Evolutionary conservation across 2,329 filamentous ascomycete species (phyloP).

Genomic region (Fusarium hostae): DNA sequence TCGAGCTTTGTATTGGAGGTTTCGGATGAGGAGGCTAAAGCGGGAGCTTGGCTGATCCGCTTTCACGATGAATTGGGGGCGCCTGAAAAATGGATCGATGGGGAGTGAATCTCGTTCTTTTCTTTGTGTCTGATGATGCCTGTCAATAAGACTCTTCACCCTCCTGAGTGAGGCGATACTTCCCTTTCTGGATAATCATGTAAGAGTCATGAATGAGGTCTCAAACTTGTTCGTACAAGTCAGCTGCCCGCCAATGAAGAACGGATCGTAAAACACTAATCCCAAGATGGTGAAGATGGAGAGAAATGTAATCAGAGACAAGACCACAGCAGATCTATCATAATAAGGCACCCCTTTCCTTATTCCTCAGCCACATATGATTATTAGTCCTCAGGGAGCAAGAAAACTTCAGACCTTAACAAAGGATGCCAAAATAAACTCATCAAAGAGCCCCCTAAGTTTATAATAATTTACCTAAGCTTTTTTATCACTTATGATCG

Average conservation of each 20-base stretch:
- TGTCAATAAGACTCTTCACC: background rate
- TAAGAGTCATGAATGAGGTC: background rate
- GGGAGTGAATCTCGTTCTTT: slow-evolving; percentile 10
- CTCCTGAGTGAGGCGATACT: background rate
- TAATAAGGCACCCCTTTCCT: background rate
- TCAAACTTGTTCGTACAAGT: background rate
- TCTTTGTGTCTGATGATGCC: slow-evolving; percentile 4
- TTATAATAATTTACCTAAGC: too few species aligned
- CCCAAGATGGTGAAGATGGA: background rate
- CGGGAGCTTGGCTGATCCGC: slow-evolving; percentile 21
- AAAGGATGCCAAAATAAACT: too few species aligned
- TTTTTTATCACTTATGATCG: too few species aligned
- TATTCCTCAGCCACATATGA: slow-evolving; percentile 9
- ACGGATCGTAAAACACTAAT: slow-evolving; percentile 15
- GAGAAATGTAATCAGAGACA: slow-evolving; percentile 13
- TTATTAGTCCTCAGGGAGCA: too few species aligned
- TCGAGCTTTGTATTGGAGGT: background rate
- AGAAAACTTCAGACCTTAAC: too few species aligned
- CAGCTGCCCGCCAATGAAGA: background rate
- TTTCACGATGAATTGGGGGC: slow-evolving; percentile 5
- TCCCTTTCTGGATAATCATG: background rate
- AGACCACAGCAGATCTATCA: background rate
- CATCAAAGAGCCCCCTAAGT: too few species aligned
- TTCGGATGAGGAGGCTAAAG: slow-evolving; percentile 6
- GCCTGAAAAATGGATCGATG: slow-evolving; percentile 8